Evolutionary conservation across 2,329 filamentous ascomycete genomes (phyloP), one percentile per base, ranked within the genome.

Genomic region (Cercospora zeina): DNA sequence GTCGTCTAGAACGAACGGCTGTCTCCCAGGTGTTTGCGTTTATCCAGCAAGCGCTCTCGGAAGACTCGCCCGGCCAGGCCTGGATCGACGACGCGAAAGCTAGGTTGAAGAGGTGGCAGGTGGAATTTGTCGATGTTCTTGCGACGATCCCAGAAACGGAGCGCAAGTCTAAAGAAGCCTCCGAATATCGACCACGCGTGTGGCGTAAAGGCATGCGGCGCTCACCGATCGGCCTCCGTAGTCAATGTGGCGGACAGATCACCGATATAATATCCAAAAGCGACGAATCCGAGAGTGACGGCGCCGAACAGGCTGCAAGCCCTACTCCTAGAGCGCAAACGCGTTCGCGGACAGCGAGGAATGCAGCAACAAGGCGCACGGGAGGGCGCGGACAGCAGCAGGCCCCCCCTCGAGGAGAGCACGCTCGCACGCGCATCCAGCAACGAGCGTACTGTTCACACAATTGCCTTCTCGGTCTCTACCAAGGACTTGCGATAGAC

Each of bases 11-110:
- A 47, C 49, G 56, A 4, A 62, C 61, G 47, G 55, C 61, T 13
- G 49, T 62, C n/a, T 42, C 42, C 27, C 56, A 62, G 31, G 55
- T 62, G 6, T 59, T 62, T 21, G 55, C 55, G 13, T 62, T 62
- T 37, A 50, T 36, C 47, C 57, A 58, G 36, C 21, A 62, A 55
- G 57, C 47, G 42, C 24, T 59, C 1, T 39, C 33, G 34, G 57
- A 59, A 53, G 45, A 54, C 13, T 5, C 30, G 33, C 47, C 57
- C 11, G 34, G 47, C n/a, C 49, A 59, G 10, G 57, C 31, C 4
- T 59, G 49, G 47, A 45, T 59, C 16, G 31, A 53, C 30, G 27
- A 50, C 30, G 57, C 49, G 33, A 33, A 37, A 37, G 47, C 45
- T 31, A 24, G 39, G 45, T 24, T 54, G 49, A 54, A 42, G 49